Percentiles rank a stretch among this genome's conserved stretches.
These are phyloP conservation scores for Pythium brachiatum DNA, from an alignment of 352 stramenopile species.

Conservation along the genomic window DNA sequence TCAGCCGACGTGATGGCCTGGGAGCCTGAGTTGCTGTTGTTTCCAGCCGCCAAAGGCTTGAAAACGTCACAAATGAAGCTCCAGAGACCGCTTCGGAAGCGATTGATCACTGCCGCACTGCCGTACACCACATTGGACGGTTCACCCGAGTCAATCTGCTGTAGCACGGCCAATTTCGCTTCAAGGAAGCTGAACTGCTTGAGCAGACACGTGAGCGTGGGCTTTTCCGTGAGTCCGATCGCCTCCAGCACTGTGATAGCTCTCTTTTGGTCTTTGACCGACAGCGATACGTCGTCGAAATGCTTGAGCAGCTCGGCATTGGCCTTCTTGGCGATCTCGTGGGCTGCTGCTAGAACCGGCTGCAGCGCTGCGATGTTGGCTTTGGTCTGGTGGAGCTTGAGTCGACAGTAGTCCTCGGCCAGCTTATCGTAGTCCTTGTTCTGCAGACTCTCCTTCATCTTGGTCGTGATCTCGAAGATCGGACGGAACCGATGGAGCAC, in stretches of 20 bases:
- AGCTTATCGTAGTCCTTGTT: constrained; percentile 70
- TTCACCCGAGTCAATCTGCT: constrained; percentile 25
- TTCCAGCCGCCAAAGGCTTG: constrained; percentile 33
- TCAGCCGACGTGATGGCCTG: constrained; percentile 53
- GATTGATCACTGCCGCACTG: constrained; percentile 48
- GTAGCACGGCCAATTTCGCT: constrained; percentile 37
- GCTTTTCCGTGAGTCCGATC: constrained; percentile 61
- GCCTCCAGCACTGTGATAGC: constrained; percentile 56
- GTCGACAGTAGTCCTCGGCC: constrained; percentile 61
- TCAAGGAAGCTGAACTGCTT: constrained; percentile 73
- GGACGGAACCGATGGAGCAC: constrained; percentile 66
- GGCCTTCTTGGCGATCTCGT: constrained; percentile 56
- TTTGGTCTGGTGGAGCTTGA: constrained; percentile 69
- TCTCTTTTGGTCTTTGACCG: constrained; percentile 62
- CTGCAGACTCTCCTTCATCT: constrained; percentile 70
- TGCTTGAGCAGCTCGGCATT: constrained; percentile 59
- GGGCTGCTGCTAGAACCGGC: constrained; percentile 48
- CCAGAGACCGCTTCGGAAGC: constrained; percentile 71
- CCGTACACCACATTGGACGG: constrained; percentile 47
- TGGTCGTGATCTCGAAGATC: constrained; percentile 70
- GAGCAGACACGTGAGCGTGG: constrained; percentile 56
- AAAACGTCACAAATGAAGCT: constrained; percentile 75
- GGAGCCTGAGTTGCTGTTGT: constrained; percentile 16
- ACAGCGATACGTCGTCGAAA: constrained; percentile 62
- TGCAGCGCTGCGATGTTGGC: constrained; percentile 59